Percentiles rank a stretch among this genome's conserved stretches.
Conservation (phyloP, 2,329 filamentous ascomycete genomes). For the Corinectria fuckeliana region DNA sequence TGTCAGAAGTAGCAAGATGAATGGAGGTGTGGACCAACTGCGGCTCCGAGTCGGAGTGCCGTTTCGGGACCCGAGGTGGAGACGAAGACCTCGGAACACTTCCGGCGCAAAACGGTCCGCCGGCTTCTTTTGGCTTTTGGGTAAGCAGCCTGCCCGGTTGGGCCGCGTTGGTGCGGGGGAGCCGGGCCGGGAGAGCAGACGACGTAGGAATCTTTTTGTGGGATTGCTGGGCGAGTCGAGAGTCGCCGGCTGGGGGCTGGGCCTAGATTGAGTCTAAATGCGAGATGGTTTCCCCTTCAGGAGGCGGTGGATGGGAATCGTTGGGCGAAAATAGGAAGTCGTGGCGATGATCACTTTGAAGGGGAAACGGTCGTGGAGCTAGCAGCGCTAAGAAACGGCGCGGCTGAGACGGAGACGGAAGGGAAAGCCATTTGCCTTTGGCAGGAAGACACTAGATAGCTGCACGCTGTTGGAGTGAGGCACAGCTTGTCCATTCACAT, state of each 20-base stretch:
- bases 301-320: neutral
- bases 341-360: conserved; percentile 6
- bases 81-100: neutral
- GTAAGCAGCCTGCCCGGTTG: neutral
- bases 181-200: neutral
- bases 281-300: neutral
- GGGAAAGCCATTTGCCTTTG: conserved; percentile 11
- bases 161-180: neutral
- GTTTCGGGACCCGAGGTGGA: neutral
- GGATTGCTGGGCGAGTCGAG: neutral
- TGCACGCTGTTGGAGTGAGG: conserved; percentile 1
- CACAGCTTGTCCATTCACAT: neutral
- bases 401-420: neutral
- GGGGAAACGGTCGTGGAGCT: neutral
- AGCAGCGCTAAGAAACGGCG: neutral
- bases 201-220: neutral
- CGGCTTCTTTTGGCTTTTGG: no score
- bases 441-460: neutral
- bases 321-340: conserved; percentile 14
- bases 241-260: neutral
- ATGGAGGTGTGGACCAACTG: neutral
- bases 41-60: neutral
- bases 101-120: neutral
- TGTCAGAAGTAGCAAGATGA: neutral
- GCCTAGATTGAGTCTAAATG: neutral